Base-by-base conservation (phyloP, 805 yeast genomes). In the Candida insectorum region DNA sequence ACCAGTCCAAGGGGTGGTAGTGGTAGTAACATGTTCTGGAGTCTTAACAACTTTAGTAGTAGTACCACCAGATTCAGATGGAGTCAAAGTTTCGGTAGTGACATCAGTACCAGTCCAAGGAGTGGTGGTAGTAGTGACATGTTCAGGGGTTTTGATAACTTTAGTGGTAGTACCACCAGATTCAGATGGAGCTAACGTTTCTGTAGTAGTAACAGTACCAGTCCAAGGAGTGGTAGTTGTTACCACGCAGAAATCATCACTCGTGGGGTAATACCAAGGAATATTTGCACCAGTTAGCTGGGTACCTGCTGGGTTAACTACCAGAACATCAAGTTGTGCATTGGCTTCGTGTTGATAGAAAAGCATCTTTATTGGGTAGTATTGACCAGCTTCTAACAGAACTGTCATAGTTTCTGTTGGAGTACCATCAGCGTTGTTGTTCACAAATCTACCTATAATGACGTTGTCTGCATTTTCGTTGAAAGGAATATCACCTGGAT, bases 171-270 rank as follows among this genome's bases (percentile, higher is more conserved):
- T 30, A 12, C 38, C 39, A 8, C 24, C 19, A n/a, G 36, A 15
- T 16, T 34, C 23, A 15, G 43, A 26, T 7, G 34, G 28, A 16
- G 44, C 32, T 28, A 21, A 20, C 22, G 41, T 22, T 6, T 27
- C 33, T 4, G 42, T 49, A 71, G 71, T 65, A 7, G 60, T 46
- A 33, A 58, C 51, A 17, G 69, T 71, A 20, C 73, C 73, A 4
- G 30, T 29, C 24, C 26, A 29, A 25, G 35, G 12, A 34, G 23
- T 23, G 19, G 15, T 30, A 29, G 26, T 13, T 19, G 32, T n/a
- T 21, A 33, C 16, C 15, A 17, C 29, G 13, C 31, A 28, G 18
- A 14, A 12, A 13, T 15, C 25, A 15, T 20, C 25, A 28, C 12
- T 14, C 5, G 6, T 12, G 6, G 18, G 5, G 15, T 6, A 12